These are phyloP conservation scores for Scheffersomyces cryptocercus DNA, from an alignment of 1,139 yeast species.

Conservation along the genomic window DNA sequence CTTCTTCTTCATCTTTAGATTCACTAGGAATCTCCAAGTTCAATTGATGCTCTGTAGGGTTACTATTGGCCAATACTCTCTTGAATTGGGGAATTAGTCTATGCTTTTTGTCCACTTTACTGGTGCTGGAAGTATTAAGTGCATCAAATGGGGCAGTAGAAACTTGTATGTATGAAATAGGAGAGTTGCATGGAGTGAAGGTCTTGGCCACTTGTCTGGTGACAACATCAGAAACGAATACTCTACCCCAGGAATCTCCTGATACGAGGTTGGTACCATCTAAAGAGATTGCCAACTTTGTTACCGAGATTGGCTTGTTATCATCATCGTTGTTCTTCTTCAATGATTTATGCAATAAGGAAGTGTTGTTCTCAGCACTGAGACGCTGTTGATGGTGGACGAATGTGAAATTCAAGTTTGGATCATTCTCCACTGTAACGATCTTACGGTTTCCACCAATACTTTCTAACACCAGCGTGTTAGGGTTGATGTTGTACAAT, in stretches of 20 bases:
- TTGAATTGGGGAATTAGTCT: constrained; percentile 56
- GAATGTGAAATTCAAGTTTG: constrained; percentile 52
- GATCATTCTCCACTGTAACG: constrained; percentile 52
- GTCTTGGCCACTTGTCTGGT: constrained; percentile 76
- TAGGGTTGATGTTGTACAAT: constrained; percentile 49
- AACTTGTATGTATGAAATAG: constrained; percentile 30
- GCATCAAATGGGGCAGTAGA: constrained; percentile 10
- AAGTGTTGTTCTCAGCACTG: constrained; percentile 15
- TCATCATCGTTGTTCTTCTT: constrained; percentile 6
- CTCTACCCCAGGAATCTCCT: constrained; percentile 73
- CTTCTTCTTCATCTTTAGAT: constrained; percentile 7
- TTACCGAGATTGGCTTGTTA: constrained; percentile 29
- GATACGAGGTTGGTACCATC: constrained; percentile 77
- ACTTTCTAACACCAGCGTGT: constrained; percentile 48
- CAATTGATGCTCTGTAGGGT: constrained; percentile 52
- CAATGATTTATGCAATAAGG: constrained; percentile 10
- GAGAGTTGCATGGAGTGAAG: constrained; percentile 53
- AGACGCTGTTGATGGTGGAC: constrained; percentile 53
- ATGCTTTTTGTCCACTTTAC: constrained; percentile 40
- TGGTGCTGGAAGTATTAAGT: constrained; percentile 9
- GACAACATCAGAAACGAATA: constrained; percentile 68
- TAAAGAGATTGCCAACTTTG: constrained; percentile 59
- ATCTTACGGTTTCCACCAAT: constrained; percentile 59
- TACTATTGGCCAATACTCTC: constrained; percentile 51
- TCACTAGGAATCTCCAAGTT: constrained; percentile 41